phyloP scores from a whole-genome alignment of 1,284 basidiomycete species.

The Uromyces viciae-fabae region DNA sequence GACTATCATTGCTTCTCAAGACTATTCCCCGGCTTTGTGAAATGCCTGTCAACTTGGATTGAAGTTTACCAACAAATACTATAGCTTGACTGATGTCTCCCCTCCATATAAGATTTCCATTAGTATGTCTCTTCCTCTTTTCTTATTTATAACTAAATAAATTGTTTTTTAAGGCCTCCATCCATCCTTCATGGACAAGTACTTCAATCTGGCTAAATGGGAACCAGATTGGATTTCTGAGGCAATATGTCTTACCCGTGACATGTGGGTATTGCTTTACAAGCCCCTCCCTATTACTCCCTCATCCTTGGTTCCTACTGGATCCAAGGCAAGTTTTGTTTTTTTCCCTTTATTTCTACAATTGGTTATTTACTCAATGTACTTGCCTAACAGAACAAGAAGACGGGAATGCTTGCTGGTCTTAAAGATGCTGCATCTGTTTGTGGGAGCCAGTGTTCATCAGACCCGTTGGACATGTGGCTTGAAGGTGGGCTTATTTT shows the following conservation, averaged over 20 bases:
- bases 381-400: constrained; percentile 15
- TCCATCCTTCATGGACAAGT: background rate
- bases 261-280: background rate
- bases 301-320: background rate
- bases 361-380: background rate
- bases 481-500: background rate
- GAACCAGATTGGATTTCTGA: background rate
- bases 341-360: background rate
- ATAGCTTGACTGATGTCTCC: background rate
- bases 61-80: background rate
- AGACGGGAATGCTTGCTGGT: background rate
- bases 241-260: background rate
- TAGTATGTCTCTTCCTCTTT: background rate
- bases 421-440: background rate
- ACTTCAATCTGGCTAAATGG: background rate
- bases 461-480: background rate
- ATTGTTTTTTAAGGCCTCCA: background rate
- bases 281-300: background rate
- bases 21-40: background rate
- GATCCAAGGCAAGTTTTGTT: background rate
- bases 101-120: background rate
- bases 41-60: background rate
- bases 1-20: background rate
- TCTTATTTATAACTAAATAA: background rate
- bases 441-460: background rate